Evolutionary conservation across 1,284 basidiomycete species (phyloP), one percentile per base, ranked within the genome.

Genomic region (Earliella scabrosa): DNA sequence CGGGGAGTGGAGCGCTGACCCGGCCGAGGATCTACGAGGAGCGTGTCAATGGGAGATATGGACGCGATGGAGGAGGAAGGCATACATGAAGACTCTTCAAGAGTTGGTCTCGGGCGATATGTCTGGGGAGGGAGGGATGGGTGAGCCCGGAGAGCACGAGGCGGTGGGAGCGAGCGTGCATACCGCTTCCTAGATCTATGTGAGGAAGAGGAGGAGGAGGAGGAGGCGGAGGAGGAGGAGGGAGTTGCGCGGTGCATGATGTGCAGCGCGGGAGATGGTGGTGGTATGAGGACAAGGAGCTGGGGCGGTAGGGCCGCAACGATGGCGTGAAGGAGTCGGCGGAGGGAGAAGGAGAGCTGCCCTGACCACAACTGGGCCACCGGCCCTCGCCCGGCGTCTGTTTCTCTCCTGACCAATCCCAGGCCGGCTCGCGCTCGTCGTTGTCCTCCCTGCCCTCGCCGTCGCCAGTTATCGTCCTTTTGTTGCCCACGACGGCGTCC

Each of bases 31-130:
- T 80, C 86, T 89, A 67, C 31, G 54, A 47, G 52, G 41, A 13
- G 54, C 56, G 54, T 53, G 60, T 57, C n/a, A 46, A 49, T 44
- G 50, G 39, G 18, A 45, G 41, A 48, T 62, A 66, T 55, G 46
- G 56, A 56, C 45, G 60, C 31, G 26, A 34, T 44, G 38, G 38
- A 27, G 24, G 45, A 38, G 45, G 60, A 54, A 41, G 63, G 73
- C 66, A 43, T 56, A 85, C 85, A 82, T 88, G 72, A 59, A 88
- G 78, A 67, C 78, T 77, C 68, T 75, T 80, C 66, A 84, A 76
- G 59, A 90, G 81, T 65, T 85, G 80, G 50, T 85, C 82, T 64
- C 82, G 81, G 59, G 82, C 77, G 74, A 81, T 81, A 72, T 77
- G 82, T 63, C 80, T 85, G 77, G 60, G n/a, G n/a, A n/a, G n/a